Evolutionary conservation across 495 filamentous ascomycete genomes (phyloP), one percentile per base, ranked within the genome.

Genomic region (Evernia prunastri): DNA sequence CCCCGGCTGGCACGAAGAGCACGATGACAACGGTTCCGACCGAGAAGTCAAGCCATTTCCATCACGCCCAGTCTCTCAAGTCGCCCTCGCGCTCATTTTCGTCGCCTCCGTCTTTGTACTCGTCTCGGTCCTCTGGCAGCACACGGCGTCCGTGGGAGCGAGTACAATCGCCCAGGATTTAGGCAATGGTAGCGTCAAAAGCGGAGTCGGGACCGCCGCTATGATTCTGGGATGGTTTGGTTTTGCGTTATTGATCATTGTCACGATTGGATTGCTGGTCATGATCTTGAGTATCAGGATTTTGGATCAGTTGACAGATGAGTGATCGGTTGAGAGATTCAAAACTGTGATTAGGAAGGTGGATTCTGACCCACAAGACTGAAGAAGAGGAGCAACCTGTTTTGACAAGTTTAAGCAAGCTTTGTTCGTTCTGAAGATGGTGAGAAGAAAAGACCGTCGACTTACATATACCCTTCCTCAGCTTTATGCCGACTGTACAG

Each of bases 141-240:
- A 97, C 72, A 97, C 93, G 23, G 93, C 93, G 0, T 96, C 92
- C 0, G 92, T 97, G 0, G 93, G 92, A 9, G 93, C 93, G 18
- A 89, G 89, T 63, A 91, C 92, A 53, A 90, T 97, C 64, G 92
- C 91, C 0, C 91, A 96, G 74, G 92, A 96, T 71, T 81, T 97
- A 68, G 93, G 89, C n/a, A 97, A 97, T 75, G 93, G 93, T 23
- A 91, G 87, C 69, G 89, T 97, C 20, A 80, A 84, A 74, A 89
- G 87, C 59, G 93, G 93, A 18, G 91, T 97, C 45, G 93, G 93
- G 4, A 89, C 89, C 8, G 89, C 86, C 5, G 93, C 93, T 13
- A 97, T 97, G 90, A 89, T 97, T 36, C 81, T 97, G 69, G 93
- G 93, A 33, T 97, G 93, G 93, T 97, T 97, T 74, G 89, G 91